Percentiles rank a stretch among this genome's conserved stretches.
These are phyloP conservation scores for Protostelium mycophagum DNA, from an alignment of 78 protist genomes.

Conservation along the genomic window DNA sequence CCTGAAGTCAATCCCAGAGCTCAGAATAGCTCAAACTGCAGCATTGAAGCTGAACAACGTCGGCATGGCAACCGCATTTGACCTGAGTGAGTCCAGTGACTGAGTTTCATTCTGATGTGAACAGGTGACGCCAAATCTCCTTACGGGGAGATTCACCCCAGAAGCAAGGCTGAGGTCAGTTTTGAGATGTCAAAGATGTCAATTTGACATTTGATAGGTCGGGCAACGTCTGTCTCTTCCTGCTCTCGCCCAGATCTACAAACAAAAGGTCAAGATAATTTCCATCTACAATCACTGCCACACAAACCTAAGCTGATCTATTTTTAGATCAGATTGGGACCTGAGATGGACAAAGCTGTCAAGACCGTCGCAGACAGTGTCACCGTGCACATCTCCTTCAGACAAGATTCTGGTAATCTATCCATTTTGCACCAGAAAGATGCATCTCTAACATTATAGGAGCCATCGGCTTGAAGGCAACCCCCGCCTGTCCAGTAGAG, in stretches of 20 bases:
- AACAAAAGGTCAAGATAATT: not conserved
- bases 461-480: not conserved
- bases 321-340: too few relatives aligned
- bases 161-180: not conserved
- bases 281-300: too few relatives aligned
- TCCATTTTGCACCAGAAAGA: not conserved
- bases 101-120: not conserved
- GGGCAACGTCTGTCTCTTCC: not conserved
- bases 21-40: not conserved
- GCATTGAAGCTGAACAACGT: not conserved
- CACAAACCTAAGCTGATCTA: too few relatives aligned
- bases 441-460: too few relatives aligned
- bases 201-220: not conserved
- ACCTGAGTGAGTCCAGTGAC: not conserved
- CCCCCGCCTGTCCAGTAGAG: not conserved
- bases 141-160: not conserved
- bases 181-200: too few relatives aligned
- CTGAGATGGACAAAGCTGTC: not conserved
- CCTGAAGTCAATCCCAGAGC: not conserved
- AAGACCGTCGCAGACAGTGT: not conserved
- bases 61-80: not conserved
- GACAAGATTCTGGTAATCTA: not conserved
- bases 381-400: not conserved
- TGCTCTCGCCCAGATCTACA: not conserved
- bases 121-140: not conserved